Conservation (phyloP, 2,329 filamentous ascomycete genomes). For the Hypoxylon sp. region DNA sequence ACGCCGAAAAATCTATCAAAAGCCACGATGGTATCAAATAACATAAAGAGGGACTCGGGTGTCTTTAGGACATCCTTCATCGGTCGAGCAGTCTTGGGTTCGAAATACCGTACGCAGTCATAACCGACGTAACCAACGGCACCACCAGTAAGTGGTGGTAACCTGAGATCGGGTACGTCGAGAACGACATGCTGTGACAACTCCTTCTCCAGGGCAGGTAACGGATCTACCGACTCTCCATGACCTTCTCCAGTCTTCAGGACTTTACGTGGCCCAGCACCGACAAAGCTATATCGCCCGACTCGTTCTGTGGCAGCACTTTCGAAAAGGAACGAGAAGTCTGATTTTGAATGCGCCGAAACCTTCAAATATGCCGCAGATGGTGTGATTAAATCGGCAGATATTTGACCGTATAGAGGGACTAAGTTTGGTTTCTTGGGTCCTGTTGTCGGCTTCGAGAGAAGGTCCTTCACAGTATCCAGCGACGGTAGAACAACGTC, state of each 20-base stretch:
- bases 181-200: constrained; percentile 83
- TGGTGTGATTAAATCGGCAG: constrained; percentile 93
- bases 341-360: constrained; percentile 78
- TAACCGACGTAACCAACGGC: constrained; percentile 98
- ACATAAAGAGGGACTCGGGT: constrained; percentile 96
- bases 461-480: constrained; percentile 60
- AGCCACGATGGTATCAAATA: constrained; percentile 93
- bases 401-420: constrained; percentile 85
- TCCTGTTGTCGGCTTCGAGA: constrained; percentile 55
- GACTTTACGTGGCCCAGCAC: constrained; percentile 82
- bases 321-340: constrained; percentile 94
- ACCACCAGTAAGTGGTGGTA: constrained; percentile 90
- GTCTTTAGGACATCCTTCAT: constrained; percentile 90
- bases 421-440: constrained; percentile 75
- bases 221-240: constrained; percentile 85
- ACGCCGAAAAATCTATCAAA: constrained; percentile 96
- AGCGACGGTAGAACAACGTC: constrained; percentile 61
- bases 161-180: constrained; percentile 81
- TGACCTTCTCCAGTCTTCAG: constrained; percentile 89
- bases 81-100: constrained; percentile 91
- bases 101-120: constrained; percentile 97
- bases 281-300: constrained; percentile 95
- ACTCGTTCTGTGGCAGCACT: constrained; percentile 95
- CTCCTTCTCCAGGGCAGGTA: constrained; percentile 85
- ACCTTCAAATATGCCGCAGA: constrained; percentile 96